These are phyloP conservation scores for Eragrostis nindensis DNA, from an alignment of 176 grass and related monocot genomes.

Conservation along the genomic window DNA sequence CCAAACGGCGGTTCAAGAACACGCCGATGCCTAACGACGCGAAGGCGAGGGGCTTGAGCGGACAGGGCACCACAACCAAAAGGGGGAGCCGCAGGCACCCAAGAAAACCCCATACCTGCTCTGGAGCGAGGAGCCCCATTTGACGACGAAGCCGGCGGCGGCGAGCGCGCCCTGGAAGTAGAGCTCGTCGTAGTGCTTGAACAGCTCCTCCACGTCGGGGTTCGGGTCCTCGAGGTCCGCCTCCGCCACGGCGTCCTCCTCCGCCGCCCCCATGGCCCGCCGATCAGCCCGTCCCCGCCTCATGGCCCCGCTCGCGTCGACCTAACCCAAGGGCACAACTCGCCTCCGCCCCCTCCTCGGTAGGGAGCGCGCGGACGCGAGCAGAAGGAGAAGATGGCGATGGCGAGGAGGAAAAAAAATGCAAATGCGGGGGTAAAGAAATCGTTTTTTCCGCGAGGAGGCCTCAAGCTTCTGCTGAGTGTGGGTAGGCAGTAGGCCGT, in stretches of 20 bases:
- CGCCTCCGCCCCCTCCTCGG: background rate
- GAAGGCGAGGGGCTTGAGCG: background rate
- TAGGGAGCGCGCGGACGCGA: background rate
- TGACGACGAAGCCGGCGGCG: constrained; percentile 45
- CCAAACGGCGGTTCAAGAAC: background rate
- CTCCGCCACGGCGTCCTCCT: constrained; percentile 1
- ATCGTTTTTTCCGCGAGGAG: background rate
- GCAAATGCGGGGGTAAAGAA: background rate
- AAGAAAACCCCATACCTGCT: constrained; percentile 44
- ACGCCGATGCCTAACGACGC: background rate
- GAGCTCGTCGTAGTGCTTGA: constrained; percentile 59
- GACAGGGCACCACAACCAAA: background rate
- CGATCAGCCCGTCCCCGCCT: background rate
- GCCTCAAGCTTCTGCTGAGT: background rate
- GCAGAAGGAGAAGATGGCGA: background rate
- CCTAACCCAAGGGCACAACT: background rate
- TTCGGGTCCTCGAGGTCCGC: constrained; percentile 44
- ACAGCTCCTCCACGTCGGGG: constrained; percentile 56
- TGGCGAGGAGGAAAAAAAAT: background rate
- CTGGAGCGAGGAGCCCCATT: constrained; percentile 40
- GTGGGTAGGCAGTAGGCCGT: background rate
- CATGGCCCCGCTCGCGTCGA: background rate
- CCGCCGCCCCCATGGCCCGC: constrained; percentile 8
- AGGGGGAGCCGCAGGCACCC: background rate
- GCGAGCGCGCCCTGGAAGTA: constrained; percentile 68